Base-by-base conservation (phyloP, 2,329 filamentous ascomycete genomes). In the Colletotrichum falcatum region DNA sequence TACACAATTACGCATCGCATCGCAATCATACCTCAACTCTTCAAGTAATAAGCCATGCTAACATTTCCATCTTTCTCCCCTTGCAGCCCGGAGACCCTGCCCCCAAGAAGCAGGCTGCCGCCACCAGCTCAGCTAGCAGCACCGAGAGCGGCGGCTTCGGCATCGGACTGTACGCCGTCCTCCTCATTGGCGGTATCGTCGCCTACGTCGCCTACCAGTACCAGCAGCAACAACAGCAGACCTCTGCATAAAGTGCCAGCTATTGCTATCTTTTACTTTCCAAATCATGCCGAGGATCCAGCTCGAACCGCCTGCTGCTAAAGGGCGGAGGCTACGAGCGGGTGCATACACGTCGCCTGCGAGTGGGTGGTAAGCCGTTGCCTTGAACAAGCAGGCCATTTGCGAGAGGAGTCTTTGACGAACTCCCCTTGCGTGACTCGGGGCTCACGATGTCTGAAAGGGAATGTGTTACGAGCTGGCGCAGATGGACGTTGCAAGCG, bases 121-220 rank as follows among this genome's bases (percentile, higher is more conserved):
- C 86, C 74, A 77, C 87, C 65, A 82, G 84, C 75, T 83, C 84
- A 73, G 82, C 85, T 73, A 82, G 83, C 76, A 83, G 82, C 74
- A 78, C 82, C 68, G 83, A 84, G 74, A 79, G 83, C 60, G 81
- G 87, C 63, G 88, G 91, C 75, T 76, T 94, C 70, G 93, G 94
- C 77, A 85, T 97, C 74, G 93, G 91, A 71, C 86, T 97, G 76
- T 98, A 98, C 84, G 92, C 90, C 71, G 76, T 97, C 75, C 82
- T 98, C 77, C 85, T 97, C 75, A 79, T 95, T 74, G 94, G 94
- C 76, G 95, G 91, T 75, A 86, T 90, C 59, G 81, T 90, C 73
- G 94, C 93, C 73, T 98, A 94, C 84, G 88, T 88, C 76, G 93
- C 88, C 77, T 98, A 95, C 87, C 91, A 95, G 83, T 97, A 96